Evolutionary conservation across 305 asterid species (phyloP).

Genomic region (Andrographis paniculata): DNA sequence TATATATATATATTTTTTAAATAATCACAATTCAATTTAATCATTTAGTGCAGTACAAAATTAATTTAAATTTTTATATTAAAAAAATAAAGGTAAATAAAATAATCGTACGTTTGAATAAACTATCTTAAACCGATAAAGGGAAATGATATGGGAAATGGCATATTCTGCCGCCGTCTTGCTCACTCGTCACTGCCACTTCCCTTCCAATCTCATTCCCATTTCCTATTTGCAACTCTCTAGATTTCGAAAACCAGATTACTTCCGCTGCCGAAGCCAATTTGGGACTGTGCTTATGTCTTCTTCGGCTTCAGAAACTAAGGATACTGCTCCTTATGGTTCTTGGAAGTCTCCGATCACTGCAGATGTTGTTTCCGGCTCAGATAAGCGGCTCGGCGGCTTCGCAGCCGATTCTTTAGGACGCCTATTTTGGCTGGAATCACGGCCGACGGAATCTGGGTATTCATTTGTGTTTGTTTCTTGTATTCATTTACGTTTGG

Average conservation of each 20-base stretch:
- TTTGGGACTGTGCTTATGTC: not conserved
- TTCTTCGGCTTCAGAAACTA: slow-evolving; percentile 24
- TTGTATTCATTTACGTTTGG: not conserved
- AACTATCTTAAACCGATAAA: no score
- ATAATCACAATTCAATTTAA: no score
- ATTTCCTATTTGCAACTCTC: not conserved
- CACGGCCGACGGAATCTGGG: slow-evolving; percentile 89
- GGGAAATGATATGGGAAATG: no score
- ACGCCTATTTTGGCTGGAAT: slow-evolving; percentile 70
- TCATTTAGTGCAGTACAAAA: no score
- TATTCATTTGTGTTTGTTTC: slow-evolving; percentile 11
- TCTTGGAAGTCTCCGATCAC: slow-evolving; percentile 96
- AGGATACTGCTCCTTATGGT: slow-evolving; percentile 68
- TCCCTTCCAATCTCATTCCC: no score
- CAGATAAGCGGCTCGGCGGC: slow-evolving; percentile 70
- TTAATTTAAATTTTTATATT: no score
- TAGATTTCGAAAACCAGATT: not conserved
- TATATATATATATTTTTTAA: no score
- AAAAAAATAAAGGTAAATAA: no score
- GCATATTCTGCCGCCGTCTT: not conserved
- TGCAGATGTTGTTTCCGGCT: slow-evolving; percentile 71
- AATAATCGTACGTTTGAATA: no score
- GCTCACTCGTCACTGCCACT: not conserved
- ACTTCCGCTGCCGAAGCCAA: no score
- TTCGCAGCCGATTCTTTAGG: slow-evolving; percentile 52